Percentiles rank a stretch among this genome's conserved stretches.
Conservation (phyloP, 2,329 filamentous ascomycete species). For the Penicillium decumbens region DNA sequence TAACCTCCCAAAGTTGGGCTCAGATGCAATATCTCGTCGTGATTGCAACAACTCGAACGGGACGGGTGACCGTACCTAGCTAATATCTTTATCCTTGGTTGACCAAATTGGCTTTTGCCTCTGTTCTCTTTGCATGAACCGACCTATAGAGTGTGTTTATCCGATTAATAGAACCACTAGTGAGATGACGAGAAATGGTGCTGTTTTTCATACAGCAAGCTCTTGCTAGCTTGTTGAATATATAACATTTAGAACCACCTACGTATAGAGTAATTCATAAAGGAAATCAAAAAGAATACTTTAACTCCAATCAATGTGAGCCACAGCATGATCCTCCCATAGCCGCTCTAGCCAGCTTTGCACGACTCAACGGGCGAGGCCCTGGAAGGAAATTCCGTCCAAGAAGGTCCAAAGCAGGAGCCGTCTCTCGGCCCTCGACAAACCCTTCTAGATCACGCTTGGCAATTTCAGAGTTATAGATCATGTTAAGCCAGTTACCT, state of each 20-base stretch:
- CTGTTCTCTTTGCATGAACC: too few species aligned
- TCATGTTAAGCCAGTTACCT: constrained; percentile 47
- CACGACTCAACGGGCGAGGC: constrained; percentile 14
- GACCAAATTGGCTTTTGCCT: too few species aligned
- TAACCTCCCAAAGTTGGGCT: too few species aligned
- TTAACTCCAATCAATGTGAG: neutral
- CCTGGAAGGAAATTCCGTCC: constrained; percentile 6
- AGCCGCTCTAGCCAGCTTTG: constrained; percentile 19
- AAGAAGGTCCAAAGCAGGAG: constrained; percentile 1
- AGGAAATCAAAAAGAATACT: neutral
- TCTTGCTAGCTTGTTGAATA: neutral
- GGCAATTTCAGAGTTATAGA: constrained; percentile 14
- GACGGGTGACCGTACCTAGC: neutral
- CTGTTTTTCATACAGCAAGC: neutral
- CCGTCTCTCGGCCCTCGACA: constrained; percentile 1
- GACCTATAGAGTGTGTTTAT: too few species aligned
- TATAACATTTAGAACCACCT: too few species aligned
- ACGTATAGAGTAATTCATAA: too few species aligned
- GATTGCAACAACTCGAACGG: neutral
- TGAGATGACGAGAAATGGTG: neutral
- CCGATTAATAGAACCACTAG: too few species aligned
- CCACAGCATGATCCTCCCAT: constrained; percentile 20
- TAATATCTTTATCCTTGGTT: neutral
- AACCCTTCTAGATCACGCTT: constrained; percentile 9
- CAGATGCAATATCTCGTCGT: neutral